These are phyloP conservation scores for Lentinula detonsa DNA, from an alignment of 768 basidiomycete species.

Conservation along the genomic window DNA sequence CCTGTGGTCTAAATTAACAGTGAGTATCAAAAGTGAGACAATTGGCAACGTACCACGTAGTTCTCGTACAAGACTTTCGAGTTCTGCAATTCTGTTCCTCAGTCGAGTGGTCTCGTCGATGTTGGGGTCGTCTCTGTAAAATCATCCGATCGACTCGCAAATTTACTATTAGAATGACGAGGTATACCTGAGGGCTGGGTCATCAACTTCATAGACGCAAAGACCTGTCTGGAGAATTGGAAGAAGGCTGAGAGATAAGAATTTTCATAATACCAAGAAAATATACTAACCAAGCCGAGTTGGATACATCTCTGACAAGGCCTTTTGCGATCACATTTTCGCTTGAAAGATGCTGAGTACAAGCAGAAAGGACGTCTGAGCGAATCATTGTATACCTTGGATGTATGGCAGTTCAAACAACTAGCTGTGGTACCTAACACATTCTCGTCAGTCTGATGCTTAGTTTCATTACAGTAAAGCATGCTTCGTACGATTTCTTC, in stretches of 20 bases:
- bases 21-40: constrained; percentile 1
- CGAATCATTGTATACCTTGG: constrained; percentile 73
- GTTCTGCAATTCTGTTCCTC: constrained; percentile 84
- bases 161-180: neutral
- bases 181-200: constrained; percentile 68
- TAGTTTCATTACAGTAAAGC: neutral
- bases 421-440: constrained; percentile 25
- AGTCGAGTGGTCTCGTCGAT: constrained; percentile 85
- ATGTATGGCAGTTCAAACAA: constrained; percentile 87
- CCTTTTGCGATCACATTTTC: constrained; percentile 84
- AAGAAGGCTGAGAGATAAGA: constrained; percentile 5
- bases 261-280: neutral
- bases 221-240: constrained; percentile 65
- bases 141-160: neutral
- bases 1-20: constrained; percentile 32
- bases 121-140: constrained; percentile 72
- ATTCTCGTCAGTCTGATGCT: neutral
- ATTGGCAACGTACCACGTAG: constrained; percentile 56
- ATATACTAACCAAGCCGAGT: constrained; percentile 64
- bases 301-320: constrained; percentile 91
- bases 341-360: neutral
- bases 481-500: constrained; percentile 89
- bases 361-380: neutral
- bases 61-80: constrained; percentile 88
- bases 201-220: constrained; percentile 93